Conservation (phyloP, 148 eudicot genomes). For the Persicaria maculosa region DNA sequence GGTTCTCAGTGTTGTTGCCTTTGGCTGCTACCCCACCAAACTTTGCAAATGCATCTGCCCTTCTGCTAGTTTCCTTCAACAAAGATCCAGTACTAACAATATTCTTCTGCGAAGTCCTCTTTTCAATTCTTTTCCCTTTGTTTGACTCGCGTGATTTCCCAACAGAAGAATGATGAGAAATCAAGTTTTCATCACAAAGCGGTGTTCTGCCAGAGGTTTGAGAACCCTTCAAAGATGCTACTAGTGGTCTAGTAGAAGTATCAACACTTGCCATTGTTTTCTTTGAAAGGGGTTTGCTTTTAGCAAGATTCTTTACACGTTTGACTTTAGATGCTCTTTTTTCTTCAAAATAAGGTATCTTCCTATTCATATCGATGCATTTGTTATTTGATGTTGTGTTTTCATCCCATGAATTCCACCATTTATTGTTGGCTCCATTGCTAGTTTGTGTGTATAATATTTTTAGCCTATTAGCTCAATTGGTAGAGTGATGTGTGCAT, state of each 20-base stretch:
- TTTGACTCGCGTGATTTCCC: background rate
- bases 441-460: background rate
- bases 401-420: background rate
- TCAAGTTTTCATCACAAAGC: background rate
- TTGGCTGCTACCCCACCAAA: background rate
- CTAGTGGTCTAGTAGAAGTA: background rate
- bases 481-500: no score
- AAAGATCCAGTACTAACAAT: background rate
- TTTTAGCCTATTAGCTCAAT: no score
- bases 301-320: background rate
- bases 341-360: background rate
- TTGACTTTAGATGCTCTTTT: background rate
- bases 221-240: background rate
- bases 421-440: background rate
- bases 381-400: background rate
- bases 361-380: background rate
- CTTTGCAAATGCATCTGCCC: background rate
- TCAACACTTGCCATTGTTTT: background rate
- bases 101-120: background rate
- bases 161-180: background rate
- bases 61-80: background rate
- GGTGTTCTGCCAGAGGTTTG: background rate
- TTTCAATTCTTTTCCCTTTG: constrained; percentile 1
- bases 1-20: background rate
- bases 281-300: background rate